Base-by-base conservation (phyloP, 2,329 filamentous ascomycete species). In the Epichloe glyceriae region DNA sequence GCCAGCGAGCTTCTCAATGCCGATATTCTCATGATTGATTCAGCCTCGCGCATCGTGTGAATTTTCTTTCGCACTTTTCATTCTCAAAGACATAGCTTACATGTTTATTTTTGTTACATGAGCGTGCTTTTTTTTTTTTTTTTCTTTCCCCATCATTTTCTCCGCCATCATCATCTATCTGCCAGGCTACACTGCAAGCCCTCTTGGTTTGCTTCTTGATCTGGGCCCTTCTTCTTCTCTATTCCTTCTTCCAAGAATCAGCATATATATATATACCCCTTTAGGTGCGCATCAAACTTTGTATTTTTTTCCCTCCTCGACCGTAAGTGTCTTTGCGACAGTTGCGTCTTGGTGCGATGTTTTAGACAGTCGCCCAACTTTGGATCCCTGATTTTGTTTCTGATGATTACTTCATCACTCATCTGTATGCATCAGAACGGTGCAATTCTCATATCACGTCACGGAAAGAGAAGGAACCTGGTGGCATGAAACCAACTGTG, bases 201-300 rank as follows among this genome's bases (percentile, higher is more conserved):
- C 3, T 26, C 26, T 30, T 30, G 26, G 8, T 30, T 30, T 30
- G 3, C 14, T 38, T 14, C 35, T 5, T n/a, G 35, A 38, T 14
- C 35, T 15, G 14, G 35, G 26, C 26, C 26, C 26, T 30, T 30
- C 3, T 10, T 38, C 35, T 37, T 37, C 6, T n/a, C 15, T 38
- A n/a, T n/a, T 38, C 15, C 12, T 38, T 7, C 12, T 38, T 14
- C 1, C 12, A n/a, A 44, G 15, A 50, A 42, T 7, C 34, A 20
- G 40, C 46, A 41, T 41, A 48, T 48, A 37, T 50, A 50, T 40
- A 50, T 38, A 38, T n/a, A n/a, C 48, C 35, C 48, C 20, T 45
- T 26, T 5, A n/a, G 47, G 40, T 45, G 47, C 22, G 41, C 20
- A 49, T 17, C 15, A 26, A 17, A 26, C 6, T 34, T 39, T 44